phyloP scores from a whole-genome alignment of 2,329 filamentous ascomycete species.

The Penicillium sp. region DNA sequence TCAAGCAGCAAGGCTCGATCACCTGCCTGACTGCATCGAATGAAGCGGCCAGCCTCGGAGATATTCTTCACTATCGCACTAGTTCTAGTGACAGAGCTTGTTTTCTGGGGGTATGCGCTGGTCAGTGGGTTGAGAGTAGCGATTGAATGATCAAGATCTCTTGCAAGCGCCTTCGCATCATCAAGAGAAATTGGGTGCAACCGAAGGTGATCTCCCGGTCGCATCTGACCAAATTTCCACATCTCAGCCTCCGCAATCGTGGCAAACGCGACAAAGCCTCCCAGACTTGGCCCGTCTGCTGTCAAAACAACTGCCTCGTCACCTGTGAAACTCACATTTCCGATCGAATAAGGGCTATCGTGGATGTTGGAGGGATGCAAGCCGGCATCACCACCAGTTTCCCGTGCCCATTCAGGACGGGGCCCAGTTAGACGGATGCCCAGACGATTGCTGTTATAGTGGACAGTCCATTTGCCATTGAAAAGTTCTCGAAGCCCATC shows the following conservation, averaged over 20 bases:
- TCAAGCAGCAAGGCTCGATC: neutral
- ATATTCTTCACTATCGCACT: neutral
- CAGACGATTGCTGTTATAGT: neutral
- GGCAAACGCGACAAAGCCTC: neutral
- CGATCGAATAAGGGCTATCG: neutral
- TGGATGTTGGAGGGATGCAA: constrained; percentile 2
- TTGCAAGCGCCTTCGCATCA: neutral
- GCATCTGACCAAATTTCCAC: constrained; percentile 5
- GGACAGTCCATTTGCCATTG: neutral
- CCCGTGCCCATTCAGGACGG: neutral
- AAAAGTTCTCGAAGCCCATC: neutral
- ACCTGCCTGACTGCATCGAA: neutral
- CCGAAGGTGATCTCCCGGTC: neutral
- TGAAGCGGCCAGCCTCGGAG: neutral
- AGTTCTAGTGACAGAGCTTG: neutral
- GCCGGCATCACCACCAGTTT: neutral
- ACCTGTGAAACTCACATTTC: constrained; percentile 1
- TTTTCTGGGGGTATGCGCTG: neutral
- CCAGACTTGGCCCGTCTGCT: neutral
- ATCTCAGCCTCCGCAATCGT: neutral
- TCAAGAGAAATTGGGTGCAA: neutral
- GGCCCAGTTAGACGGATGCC: neutral
- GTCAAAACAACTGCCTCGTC: neutral
- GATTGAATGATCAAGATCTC: neutral
- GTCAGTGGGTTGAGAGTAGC: neutral